A percentile compares a stretch with the other conserved stretches of the same genome.
Evolutionary conservation across 2,329 filamentous ascomycete species (phyloP).

Genomic region (Fusarium concolor): DNA sequence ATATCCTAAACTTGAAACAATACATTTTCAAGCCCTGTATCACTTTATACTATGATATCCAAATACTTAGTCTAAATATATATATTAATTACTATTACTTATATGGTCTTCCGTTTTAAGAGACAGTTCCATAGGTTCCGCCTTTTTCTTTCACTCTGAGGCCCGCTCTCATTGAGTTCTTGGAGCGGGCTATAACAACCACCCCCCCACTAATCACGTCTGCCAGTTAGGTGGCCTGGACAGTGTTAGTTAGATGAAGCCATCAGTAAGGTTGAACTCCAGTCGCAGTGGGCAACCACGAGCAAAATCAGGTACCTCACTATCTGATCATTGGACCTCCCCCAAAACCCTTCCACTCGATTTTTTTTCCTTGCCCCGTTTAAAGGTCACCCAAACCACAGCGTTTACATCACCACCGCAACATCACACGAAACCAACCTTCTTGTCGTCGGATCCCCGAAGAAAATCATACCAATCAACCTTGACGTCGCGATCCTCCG

Average conservation of each 20-base stretch:
- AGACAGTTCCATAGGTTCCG: no score
- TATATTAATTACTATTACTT: no score
- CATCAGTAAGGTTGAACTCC: slow-evolving; percentile 21
- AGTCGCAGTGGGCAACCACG: slow-evolving; percentile 12
- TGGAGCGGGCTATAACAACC: slow-evolving; percentile 5
- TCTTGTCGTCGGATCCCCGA: slow-evolving; percentile 32
- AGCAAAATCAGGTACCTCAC: slow-evolving; percentile 35
- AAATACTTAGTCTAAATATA: no score
- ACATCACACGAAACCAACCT: slow-evolving; percentile 45
- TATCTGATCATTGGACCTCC: slow-evolving; percentile 50
- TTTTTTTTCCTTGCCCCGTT: slow-evolving; percentile 50
- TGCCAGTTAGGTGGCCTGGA: slow-evolving; percentile 27
- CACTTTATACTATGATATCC: no score
- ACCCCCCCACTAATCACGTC: slow-evolving; percentile 42
- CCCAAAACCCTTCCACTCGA: slow-evolving; percentile 47
- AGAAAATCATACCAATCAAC: slow-evolving; percentile 22
- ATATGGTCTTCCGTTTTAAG: no score
- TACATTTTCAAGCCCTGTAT: no score
- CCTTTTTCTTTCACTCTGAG: no score
- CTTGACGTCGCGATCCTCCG: slow-evolving; percentile 35
- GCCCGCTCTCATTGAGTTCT: neutral
- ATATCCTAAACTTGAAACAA: no score
- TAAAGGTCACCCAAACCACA: slow-evolving; percentile 41
- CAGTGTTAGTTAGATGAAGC: slow-evolving; percentile 28
- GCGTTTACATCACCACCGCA: slow-evolving; percentile 48